Conservation (phyloP, 139 green algal species). For the Haematococcus lacustris region DNA sequence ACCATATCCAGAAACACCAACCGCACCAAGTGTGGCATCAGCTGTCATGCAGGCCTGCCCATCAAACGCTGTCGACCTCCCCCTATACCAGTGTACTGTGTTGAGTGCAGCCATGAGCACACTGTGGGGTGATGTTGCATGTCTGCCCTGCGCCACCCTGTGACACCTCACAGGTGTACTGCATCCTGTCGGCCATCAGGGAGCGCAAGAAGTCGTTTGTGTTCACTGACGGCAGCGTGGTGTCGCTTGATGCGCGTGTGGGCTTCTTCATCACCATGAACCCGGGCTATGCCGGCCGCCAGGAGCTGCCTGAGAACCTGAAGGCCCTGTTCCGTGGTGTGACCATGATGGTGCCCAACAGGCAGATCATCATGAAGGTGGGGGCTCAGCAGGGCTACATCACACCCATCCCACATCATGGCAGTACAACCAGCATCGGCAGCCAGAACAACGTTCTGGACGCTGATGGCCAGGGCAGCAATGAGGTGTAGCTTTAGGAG, state of each 20-base stretch:
- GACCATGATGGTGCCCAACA: constrained; percentile 97
- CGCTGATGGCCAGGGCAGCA: no score
- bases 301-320: constrained; percentile 97
- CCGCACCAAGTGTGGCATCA: no score
- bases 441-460: no score
- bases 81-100: background rate
- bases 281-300: constrained; percentile 77
- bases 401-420: no score
- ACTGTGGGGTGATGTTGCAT: background rate
- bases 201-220: constrained; percentile 86
- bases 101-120: background rate
- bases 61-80: no score
- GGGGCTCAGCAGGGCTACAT: no score
- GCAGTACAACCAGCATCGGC: no score
- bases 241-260: constrained; percentile 80
- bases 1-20: no score
- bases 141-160: background rate
- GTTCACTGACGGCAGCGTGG: constrained; percentile 86
- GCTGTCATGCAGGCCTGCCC: no score
- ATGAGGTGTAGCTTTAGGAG: no score
- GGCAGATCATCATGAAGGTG: constrained; percentile 95
- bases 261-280: constrained; percentile 99
- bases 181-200: constrained; percentile 83
- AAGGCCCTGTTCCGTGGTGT: constrained; percentile 94
- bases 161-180: constrained; percentile 76